These are phyloP conservation scores for Multifurca ochricompacta DNA, from an alignment of 768 basidiomycete species.

Conservation along the genomic window DNA sequence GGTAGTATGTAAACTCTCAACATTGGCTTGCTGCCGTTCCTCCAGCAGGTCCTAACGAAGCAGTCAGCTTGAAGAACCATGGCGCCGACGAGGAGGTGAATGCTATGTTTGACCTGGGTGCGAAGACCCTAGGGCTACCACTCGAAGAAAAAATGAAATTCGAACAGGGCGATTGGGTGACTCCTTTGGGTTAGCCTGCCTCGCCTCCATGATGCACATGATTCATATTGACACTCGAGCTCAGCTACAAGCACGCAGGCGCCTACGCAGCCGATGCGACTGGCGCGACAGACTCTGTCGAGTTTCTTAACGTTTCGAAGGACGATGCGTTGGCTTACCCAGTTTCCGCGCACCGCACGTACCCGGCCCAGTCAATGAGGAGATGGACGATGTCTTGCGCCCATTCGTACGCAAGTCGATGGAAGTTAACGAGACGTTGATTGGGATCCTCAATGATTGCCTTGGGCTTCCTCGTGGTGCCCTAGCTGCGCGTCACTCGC, in stretches of 20 bases:
- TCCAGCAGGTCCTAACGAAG: not conserved
- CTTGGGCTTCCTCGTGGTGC: slow-evolving; percentile 27
- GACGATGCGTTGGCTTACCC: slow-evolving; percentile 31
- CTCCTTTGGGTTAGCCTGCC: not conserved
- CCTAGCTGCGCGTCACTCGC: slow-evolving; percentile 15
- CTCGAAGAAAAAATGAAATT: slow-evolving; percentile 34
- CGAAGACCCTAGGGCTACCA: slow-evolving; percentile 31
- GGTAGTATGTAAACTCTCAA: not conserved
- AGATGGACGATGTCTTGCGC: slow-evolving; percentile 23
- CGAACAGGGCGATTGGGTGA: slow-evolving; percentile 34
- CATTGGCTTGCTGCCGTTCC: not conserved
- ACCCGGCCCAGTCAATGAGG: too few species aligned
- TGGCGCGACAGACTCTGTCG: slow-evolving; percentile 20
- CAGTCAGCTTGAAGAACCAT: slow-evolving; percentile 26
- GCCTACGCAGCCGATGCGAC: too few species aligned
- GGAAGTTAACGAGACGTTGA: slow-evolving; percentile 27
- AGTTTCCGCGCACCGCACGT: slow-evolving; percentile 23
- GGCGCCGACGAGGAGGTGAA: slow-evolving; percentile 30
- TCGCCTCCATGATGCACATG: too few species aligned
- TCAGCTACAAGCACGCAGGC: too few species aligned
- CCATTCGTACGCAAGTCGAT: slow-evolving; percentile 27
- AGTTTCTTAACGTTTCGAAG: slow-evolving; percentile 17
- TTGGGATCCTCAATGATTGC: slow-evolving; percentile 27
- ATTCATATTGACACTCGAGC: too few species aligned
- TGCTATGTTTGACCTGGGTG: slow-evolving; percentile 34